A percentile compares a stretch with the other conserved stretches of the same genome.
phyloP scores from a whole-genome alignment of 192 early-diverging fungal genomes.

The Diversispora epigaea region DNA sequence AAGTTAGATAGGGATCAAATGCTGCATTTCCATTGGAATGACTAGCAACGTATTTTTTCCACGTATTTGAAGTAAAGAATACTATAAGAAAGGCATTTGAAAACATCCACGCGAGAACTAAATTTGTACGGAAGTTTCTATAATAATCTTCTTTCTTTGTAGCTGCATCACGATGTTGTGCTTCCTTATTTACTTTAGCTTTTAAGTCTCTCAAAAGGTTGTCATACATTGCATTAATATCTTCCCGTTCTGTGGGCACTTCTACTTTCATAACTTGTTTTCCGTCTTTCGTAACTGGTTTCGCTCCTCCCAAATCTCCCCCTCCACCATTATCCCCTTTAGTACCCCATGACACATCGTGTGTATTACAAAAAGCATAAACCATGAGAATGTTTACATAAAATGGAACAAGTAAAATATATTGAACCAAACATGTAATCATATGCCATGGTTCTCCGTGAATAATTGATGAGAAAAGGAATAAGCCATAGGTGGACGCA shows the following conservation, averaged over 20 bases:
- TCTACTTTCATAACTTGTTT: conserved; percentile 69
- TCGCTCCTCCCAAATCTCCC: conserved; percentile 67
- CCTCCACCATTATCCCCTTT: conserved; percentile 78
- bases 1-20: conserved; percentile 27
- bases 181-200: conserved; percentile 41
- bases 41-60: conserved; percentile 24
- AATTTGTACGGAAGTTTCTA: conserved; percentile 79
- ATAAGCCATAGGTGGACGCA: conserved; percentile 79
- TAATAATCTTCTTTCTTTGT: conserved; percentile 89
- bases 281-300: conserved; percentile 70
- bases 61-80: conserved; percentile 58
- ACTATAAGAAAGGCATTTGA: conserved; percentile 74
- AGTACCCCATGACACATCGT: conserved; percentile 95
- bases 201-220: conserved; percentile 66
- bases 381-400: conserved; percentile 93
- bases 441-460: conserved; percentile 91
- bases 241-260: conserved; percentile 70
- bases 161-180: conserved; percentile 71
- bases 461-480: conserved; percentile 74
- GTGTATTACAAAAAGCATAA: conserved; percentile 92
- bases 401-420: conserved; percentile 81
- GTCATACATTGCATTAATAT: conserved; percentile 84
- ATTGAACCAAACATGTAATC: conserved; percentile 86
- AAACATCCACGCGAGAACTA: conserved; percentile 86
- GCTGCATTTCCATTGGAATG: not conserved